Percentiles rank a stretch among this genome's conserved stretches.
These are phyloP conservation scores for Volvox carteri DNA, from an alignment of 163 green algal species.

Conservation along the genomic window DNA sequence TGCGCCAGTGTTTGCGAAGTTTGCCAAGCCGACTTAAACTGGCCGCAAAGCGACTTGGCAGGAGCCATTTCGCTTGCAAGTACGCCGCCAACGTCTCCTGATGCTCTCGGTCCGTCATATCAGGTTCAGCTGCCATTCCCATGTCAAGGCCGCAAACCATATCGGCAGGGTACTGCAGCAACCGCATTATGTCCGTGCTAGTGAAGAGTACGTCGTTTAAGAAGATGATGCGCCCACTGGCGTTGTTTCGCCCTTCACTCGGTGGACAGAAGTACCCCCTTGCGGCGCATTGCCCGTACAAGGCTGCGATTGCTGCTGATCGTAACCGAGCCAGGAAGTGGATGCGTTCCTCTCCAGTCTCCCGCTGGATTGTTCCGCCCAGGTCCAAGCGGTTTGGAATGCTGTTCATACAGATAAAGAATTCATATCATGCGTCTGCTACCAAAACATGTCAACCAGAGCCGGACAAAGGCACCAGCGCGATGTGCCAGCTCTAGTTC, in stretches of 20 bases:
- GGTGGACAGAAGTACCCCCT: not conserved
- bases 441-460: too few species aligned
- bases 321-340: slow-evolving; percentile 74
- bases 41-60: not conserved
- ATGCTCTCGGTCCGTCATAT: not conserved
- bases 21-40: not conserved
- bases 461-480: too few species aligned
- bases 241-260: not conserved
- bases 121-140: not conserved
- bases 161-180: slow-evolving; percentile 72
- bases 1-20: not conserved
- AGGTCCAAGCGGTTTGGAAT: slow-evolving; percentile 45
- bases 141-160: slow-evolving; percentile 83
- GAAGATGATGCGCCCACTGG: slow-evolving; percentile 71
- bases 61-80: not conserved
- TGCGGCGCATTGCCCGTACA: slow-evolving; percentile 35
- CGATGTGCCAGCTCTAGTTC: too few species aligned
- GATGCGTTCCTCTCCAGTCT: slow-evolving; percentile 66
- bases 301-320: slow-evolving; percentile 69
- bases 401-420: not conserved
- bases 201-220: slow-evolving; percentile 83
- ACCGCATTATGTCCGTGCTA: slow-evolving; percentile 68
- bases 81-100: slow-evolving; percentile 1
- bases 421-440: too few species aligned
- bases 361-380: slow-evolving; percentile 55